Conservation (phyloP, 2,329 filamentous ascomycete species). For the Dactylellina drechsleri region DNA sequence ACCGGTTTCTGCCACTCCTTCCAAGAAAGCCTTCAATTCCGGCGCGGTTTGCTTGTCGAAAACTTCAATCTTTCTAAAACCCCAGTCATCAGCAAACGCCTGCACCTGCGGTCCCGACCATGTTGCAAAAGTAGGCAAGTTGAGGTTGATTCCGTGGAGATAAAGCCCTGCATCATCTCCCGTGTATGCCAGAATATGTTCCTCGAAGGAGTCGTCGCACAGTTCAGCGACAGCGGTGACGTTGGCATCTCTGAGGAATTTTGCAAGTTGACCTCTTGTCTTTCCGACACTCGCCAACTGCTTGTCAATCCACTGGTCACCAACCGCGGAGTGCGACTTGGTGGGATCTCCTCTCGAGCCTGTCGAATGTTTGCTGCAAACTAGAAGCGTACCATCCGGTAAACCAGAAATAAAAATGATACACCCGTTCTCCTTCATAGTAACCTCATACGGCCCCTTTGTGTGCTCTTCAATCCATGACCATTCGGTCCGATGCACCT, state of each 20-base stretch:
- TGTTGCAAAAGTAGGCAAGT: conserved; percentile 89
- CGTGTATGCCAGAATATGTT: conserved; percentile 91
- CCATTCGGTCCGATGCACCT: conserved; percentile 86
- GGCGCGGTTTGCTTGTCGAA: conserved; percentile 78
- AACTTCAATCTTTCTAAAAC: conserved; percentile 87
- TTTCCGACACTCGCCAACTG: conserved; percentile 82
- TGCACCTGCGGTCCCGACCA: conserved; percentile 86
- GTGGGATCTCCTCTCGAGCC: conserved; percentile 77
- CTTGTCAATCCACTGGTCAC: conserved; percentile 81
- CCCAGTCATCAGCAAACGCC: conserved; percentile 89
- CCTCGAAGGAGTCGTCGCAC: conserved; percentile 95
- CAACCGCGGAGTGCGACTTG: conserved; percentile 83
- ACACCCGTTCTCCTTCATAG: conserved; percentile 98
- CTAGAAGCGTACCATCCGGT: conserved; percentile 85
- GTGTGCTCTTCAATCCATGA: conserved; percentile 78
- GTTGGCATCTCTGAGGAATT: conserved; percentile 79
- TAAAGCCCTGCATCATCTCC: conserved; percentile 87
- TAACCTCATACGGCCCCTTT: conserved; percentile 89
- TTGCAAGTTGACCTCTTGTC: conserved; percentile 80
- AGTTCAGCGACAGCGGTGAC: conserved; percentile 95
- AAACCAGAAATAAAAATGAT: conserved; percentile 97
- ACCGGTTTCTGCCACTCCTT: conserved; percentile 85
- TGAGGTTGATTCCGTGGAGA: conserved; percentile 94
- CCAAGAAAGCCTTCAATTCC: conserved; percentile 81
- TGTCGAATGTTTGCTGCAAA: conserved; percentile 99